Percentiles rank a stretch among this genome's conserved stretches.
These are phyloP conservation scores for Irpex rosettiformis DNA, from an alignment of 1,284 basidiomycete species.

Conservation along the genomic window DNA sequence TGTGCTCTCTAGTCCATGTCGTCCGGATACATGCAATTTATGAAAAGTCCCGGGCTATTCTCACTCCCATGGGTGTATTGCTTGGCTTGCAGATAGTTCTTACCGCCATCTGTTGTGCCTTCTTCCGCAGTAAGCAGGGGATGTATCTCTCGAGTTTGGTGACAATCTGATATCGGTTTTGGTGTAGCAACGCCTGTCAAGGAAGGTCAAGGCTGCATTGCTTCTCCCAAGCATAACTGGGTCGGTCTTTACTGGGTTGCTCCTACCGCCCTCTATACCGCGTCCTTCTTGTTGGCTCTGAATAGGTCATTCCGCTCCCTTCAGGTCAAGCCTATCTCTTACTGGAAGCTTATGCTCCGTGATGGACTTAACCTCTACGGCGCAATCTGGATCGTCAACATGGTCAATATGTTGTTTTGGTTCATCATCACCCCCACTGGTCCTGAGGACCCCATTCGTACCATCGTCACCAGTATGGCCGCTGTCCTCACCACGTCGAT, in stretches of 20 bases:
- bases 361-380: slow-evolving; percentile 82
- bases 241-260: slow-evolving; percentile 80
- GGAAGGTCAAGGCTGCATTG: slow-evolving; percentile 76
- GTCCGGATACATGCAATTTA: slow-evolving; percentile 78
- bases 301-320: slow-evolving; percentile 61
- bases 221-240: slow-evolving; percentile 73
- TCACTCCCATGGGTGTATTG: slow-evolving; percentile 52
- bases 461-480: slow-evolving; percentile 76
- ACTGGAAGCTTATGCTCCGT: slow-evolving; percentile 83
- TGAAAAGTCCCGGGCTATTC: slow-evolving; percentile 53
- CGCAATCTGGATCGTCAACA: slow-evolving; percentile 72
- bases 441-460: slow-evolving; percentile 62
- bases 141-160: background rate
- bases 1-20: slow-evolving; percentile 66
- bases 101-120: slow-evolving; percentile 68
- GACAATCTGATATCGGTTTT: background rate
- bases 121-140: slow-evolving; percentile 57
- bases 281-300: slow-evolving; percentile 62
- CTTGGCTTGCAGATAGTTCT: slow-evolving; percentile 64
- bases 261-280: slow-evolving; percentile 67
- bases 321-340: slow-evolving; percentile 49
- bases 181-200: slow-evolving; percentile 59
- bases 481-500: slow-evolving; percentile 80
- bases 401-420: slow-evolving; percentile 78
- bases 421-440: slow-evolving; percentile 70